A percentile compares a stretch with the other conserved stretches of the same genome.
Conservation (phyloP, 345 rosid genomes). For the Psidium friedrichsthalianum region DNA sequence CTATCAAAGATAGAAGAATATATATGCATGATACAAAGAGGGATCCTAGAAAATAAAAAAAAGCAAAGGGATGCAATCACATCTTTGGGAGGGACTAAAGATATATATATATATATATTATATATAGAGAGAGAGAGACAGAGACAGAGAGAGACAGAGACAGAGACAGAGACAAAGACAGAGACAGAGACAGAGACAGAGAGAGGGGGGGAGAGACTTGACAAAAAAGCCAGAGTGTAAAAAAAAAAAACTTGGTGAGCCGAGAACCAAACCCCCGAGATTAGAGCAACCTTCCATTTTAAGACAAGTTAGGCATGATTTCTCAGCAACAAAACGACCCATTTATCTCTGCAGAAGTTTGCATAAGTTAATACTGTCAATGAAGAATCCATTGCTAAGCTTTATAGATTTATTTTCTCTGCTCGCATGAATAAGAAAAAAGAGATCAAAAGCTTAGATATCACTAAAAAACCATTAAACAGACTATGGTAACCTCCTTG, state of each 20-base stretch:
- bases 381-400: neutral
- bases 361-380: neutral
- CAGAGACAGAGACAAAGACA: too few species aligned
- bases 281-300: constrained; percentile 95
- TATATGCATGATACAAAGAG: too few species aligned
- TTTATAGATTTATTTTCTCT: neutral
- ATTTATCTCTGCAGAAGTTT: constrained; percentile 52
- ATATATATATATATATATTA: too few species aligned
- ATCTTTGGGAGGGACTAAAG: too few species aligned
- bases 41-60: too few species aligned
- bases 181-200: too few species aligned
- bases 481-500: neutral
- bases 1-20: too few species aligned
- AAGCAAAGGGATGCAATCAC: too few species aligned
- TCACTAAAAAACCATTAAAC: neutral
- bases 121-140: too few species aligned
- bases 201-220: too few species aligned
- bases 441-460: neutral
- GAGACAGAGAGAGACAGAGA: too few species aligned
- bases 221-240: constrained; percentile 78
- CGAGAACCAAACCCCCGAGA: constrained; percentile 66
- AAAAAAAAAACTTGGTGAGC: constrained; percentile 65
- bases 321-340: constrained; percentile 91
- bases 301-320: constrained; percentile 61
- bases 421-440: neutral